Conservation (phyloP, 2,329 filamentous ascomycete species). For the Exophiala lecanii-corni region DNA sequence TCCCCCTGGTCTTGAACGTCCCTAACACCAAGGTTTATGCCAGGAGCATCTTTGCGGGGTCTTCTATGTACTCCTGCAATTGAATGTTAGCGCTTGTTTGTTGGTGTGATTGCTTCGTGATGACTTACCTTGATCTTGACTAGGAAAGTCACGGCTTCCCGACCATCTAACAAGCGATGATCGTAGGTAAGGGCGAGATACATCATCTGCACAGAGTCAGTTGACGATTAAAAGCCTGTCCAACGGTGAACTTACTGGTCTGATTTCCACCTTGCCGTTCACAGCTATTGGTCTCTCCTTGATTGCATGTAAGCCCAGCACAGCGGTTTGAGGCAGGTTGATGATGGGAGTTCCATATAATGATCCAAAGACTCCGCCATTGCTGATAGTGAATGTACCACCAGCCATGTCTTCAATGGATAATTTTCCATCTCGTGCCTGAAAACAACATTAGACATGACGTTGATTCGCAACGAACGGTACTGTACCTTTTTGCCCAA, state of each 20-base stretch:
- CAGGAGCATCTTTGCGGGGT: conserved; percentile 24
- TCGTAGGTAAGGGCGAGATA: conserved; percentile 97
- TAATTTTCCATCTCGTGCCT: conserved; percentile 92
- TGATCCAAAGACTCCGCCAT: conserved; percentile 93
- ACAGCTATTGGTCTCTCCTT: conserved; percentile 88
- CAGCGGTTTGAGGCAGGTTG: conserved; percentile 59
- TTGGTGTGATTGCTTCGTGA: too few species aligned
- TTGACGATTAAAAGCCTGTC: background rate
- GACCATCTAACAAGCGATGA: conserved; percentile 88
- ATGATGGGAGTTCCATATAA: conserved; percentile 98
- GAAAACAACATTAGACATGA: conserved; percentile 13
- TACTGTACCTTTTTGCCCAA: conserved; percentile 80
- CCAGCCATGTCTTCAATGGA: conserved; percentile 99
- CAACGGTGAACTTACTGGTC: conserved; percentile 55
- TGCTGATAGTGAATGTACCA: conserved; percentile 96
- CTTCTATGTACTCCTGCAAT: conserved; percentile 24
- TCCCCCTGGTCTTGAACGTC: too few species aligned
- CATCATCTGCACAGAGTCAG: conserved; percentile 67
- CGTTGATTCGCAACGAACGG: background rate
- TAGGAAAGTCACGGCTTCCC: conserved; percentile 93
- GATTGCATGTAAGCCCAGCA: conserved; percentile 90
- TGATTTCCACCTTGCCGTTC: conserved; percentile 89
- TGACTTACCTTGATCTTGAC: conserved; percentile 75
- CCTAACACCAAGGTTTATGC: conserved; percentile 12
- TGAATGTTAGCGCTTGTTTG: conserved; percentile 7